Conservation (phyloP, 2,329 filamentous ascomycete genomes). For the Aspergillus ochraceoroseus region DNA sequence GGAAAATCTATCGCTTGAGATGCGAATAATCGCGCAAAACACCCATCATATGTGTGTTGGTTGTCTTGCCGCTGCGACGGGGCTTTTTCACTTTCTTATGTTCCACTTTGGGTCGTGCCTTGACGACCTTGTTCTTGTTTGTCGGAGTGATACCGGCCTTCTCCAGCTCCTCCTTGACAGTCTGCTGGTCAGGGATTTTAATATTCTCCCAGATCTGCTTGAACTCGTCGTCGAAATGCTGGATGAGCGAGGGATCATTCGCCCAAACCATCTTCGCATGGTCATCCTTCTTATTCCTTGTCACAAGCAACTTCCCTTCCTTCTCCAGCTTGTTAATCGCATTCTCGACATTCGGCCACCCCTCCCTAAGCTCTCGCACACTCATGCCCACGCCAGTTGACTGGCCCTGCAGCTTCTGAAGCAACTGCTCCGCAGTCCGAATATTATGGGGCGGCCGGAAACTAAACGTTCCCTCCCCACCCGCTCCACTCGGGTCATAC, state of each 20-base stretch:
- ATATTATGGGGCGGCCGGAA: constrained; percentile 85
- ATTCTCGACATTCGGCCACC: constrained; percentile 80
- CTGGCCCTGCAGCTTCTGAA: constrained; percentile 75
- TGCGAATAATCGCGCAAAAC: constrained; percentile 70
- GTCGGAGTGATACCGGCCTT: constrained; percentile 78
- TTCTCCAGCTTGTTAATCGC: constrained; percentile 72
- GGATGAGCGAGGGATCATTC: constrained; percentile 72
- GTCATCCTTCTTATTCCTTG: constrained; percentile 87
- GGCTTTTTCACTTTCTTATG: constrained; percentile 72
- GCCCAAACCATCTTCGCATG: constrained; percentile 81
- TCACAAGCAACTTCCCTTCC: constrained; percentile 75
- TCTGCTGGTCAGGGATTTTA: constrained; percentile 67
- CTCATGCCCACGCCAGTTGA: constrained; percentile 72
- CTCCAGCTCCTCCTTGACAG: constrained; percentile 70
- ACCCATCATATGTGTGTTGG: constrained; percentile 80
- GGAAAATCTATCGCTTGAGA: constrained; percentile 33
- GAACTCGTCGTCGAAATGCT: constrained; percentile 77
- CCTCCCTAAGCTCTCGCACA: constrained; percentile 91
- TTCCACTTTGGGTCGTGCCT: constrained; percentile 50
- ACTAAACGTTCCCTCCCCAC: constrained; percentile 69
- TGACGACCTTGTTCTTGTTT: constrained; percentile 68
- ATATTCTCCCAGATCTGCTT: constrained; percentile 76
- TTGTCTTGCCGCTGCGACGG: constrained; percentile 71
- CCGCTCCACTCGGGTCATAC: constrained; percentile 55
- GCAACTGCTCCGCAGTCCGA: constrained; percentile 67